These are phyloP conservation scores for Stagonosporopsis chrysanthemi DNA, from an alignment of 2,329 filamentous ascomycete species.

Conservation along the genomic window DNA sequence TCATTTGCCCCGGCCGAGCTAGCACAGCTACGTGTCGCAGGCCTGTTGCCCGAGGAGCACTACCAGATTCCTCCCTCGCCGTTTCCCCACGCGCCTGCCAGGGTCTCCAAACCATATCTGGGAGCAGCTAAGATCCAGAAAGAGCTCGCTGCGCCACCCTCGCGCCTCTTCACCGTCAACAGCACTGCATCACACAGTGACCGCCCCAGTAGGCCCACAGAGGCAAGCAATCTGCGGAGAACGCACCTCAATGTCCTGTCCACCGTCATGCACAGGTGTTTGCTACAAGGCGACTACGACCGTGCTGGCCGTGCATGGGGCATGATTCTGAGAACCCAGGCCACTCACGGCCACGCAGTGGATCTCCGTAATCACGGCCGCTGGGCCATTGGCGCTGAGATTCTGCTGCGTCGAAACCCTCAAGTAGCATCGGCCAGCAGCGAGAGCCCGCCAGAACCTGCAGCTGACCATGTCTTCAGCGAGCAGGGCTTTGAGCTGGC, in stretches of 20 bases:
- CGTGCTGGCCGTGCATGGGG: slow-evolving; percentile 79
- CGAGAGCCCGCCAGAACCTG: not conserved
- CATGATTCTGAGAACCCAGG: slow-evolving; percentile 70
- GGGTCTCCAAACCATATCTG: slow-evolving; percentile 23
- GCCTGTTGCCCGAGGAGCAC: slow-evolving; percentile 48
- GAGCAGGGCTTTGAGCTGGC: slow-evolving; percentile 63
- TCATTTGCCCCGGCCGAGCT: slow-evolving; percentile 33
- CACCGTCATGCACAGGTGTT: slow-evolving; percentile 73
- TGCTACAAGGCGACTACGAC: slow-evolving; percentile 73
- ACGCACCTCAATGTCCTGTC: slow-evolving; percentile 72
- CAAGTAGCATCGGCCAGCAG: not conserved
- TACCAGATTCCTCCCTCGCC: slow-evolving; percentile 50
- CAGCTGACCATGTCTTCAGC: slow-evolving; percentile 30
- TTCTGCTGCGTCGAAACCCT: slow-evolving; percentile 69
- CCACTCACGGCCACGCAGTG: slow-evolving; percentile 61
- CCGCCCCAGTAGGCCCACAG: slow-evolving; percentile 8
- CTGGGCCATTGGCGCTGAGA: slow-evolving; percentile 87
- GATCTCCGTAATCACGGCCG: slow-evolving; percentile 74
- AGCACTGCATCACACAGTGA: slow-evolving; percentile 14
- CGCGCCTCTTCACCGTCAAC: slow-evolving; percentile 49
- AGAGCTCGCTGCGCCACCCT: slow-evolving; percentile 52
- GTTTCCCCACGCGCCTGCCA: slow-evolving; percentile 55
- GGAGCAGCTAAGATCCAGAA: slow-evolving; percentile 43
- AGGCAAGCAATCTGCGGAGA: slow-evolving; percentile 49
- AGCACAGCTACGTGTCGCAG: slow-evolving; percentile 51